Evolutionary conservation across 805 yeast species (phyloP), one percentile per base, ranked within the genome.

Genomic region (Debaryomyces tyrocola): DNA sequence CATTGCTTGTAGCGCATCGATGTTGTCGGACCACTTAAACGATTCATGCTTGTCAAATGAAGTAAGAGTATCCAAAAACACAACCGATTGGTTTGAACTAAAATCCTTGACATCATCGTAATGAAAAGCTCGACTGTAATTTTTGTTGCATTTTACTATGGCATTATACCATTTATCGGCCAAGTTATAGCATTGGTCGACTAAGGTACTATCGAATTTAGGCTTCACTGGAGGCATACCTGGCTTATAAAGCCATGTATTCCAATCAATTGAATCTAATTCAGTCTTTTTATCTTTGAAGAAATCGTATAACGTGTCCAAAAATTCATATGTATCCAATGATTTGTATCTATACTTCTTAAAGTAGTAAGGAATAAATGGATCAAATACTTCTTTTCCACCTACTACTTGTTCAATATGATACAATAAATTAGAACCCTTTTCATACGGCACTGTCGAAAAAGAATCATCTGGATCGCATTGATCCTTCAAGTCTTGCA

Each of bases 401-500:
- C 92, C 89, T 9, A 90, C 70, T 33, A 73, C 61, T 40, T 74
- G 77, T 67, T 91, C 97, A 42, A 90, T 74, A 56, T 82, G 80
- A 69, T 80, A 87, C 48, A 91, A 73, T 58, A 90, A 75, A 54
- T 85, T 88, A 57, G 84, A 86, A 6, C 97, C 97, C 65, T 90
- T 90, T 63, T 90, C 97, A 66, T 90, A 90, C 2, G 96, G 96
- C 39, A 90, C 95, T 1, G 87, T 74, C 29, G 90, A 83, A 66
- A 89, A 90, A 0, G 95, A 85, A 57, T 90, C 96, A 66, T 90
- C 97, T 5, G 97, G 96, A 61, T 89, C 96, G 37, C 78, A 70
- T 39, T 80, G 76, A 57, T 79, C 83, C 58, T 84, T 77, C 57
- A 90, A 75, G 62, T 87, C 76, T 58, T 87, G 91, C 18, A 88